Conservation (phyloP, 1,284 basidiomycete genomes). For the Ceratobasidium sp. region DNA sequence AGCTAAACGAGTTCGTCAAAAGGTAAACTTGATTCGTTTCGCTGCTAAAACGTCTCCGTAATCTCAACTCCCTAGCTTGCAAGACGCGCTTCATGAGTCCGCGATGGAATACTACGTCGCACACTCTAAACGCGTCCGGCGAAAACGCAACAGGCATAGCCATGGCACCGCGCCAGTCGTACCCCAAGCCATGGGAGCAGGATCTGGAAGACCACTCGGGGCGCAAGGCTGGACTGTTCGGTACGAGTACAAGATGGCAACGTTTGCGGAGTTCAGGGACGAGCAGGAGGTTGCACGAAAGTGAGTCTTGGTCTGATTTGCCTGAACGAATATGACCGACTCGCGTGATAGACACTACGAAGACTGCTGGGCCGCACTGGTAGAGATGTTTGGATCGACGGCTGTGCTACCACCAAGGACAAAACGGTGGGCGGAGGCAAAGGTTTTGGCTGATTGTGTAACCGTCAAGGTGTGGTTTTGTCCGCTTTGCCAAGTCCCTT, state of each 20-base stretch:
- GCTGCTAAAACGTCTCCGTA: not conserved
- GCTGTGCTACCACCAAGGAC: conserved; percentile 90
- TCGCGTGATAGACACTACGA: conserved; percentile 80
- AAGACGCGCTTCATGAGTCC: conserved; percentile 88
- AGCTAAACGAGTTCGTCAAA: conserved; percentile 87
- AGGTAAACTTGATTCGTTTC: conserved; percentile 64
- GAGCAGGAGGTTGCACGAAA: conserved; percentile 92
- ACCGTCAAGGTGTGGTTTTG: conserved; percentile 78
- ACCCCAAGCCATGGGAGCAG: conserved; percentile 57
- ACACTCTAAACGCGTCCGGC: conserved; percentile 90
- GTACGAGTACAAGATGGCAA: conserved; percentile 97
- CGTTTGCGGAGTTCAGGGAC: conserved; percentile 93
- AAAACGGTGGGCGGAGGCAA: conserved; percentile 98
- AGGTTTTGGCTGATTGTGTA: conserved; percentile 93
- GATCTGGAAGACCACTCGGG: conserved; percentile 71
- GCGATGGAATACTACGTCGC: conserved; percentile 93
- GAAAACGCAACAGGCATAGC: conserved; percentile 84
- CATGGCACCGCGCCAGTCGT: conserved; percentile 62
- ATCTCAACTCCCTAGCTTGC: conserved; percentile 69
- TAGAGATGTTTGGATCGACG: conserved; percentile 89
- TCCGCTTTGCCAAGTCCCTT: no score
- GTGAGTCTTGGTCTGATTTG: conserved; percentile 58
- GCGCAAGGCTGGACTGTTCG: conserved; percentile 95
- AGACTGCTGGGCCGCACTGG: conserved; percentile 85
- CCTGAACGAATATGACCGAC: not conserved